phyloP scores from a whole-genome alignment of 1,139 yeast species.

The Yamadazyma mexicana region DNA sequence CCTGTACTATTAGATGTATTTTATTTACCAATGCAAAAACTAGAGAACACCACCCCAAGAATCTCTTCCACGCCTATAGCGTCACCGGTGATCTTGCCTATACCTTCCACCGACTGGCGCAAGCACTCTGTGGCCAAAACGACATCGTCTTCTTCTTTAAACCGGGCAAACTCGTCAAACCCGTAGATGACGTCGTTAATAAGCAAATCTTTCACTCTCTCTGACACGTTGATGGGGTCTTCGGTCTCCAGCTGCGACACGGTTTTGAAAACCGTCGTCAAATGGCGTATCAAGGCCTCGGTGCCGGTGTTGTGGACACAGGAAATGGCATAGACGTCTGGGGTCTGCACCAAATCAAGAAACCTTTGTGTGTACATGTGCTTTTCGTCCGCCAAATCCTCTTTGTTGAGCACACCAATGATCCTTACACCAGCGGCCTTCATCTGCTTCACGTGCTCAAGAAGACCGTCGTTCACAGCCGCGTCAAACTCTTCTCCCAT shows the following conservation, averaged over 20 bases:
- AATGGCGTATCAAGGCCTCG: slow-evolving; percentile 30
- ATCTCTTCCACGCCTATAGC: slow-evolving; percentile 89
- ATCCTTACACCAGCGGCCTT: slow-evolving; percentile 27
- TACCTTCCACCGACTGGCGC: slow-evolving; percentile 75
- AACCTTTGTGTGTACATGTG: slow-evolving; percentile 14
- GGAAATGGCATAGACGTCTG: slow-evolving; percentile 42
- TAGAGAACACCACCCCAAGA: slow-evolving; percentile 85
- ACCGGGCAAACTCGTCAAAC: slow-evolving; percentile 56
- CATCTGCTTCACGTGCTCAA: slow-evolving; percentile 33
- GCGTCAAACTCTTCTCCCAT: slow-evolving; percentile 17
- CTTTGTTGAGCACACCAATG: slow-evolving; percentile 57
- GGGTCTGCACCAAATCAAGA: slow-evolving; percentile 2
- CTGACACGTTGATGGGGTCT: slow-evolving; percentile 70
- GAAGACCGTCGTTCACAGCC: slow-evolving; percentile 20
- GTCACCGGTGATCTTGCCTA: slow-evolving; percentile 90
- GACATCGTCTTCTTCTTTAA: slow-evolving; percentile 61
- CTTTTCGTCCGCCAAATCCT: slow-evolving; percentile 48
- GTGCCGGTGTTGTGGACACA: slow-evolving; percentile 64
- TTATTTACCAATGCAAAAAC: slow-evolving; percentile 90
- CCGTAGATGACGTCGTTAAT: slow-evolving; percentile 73
- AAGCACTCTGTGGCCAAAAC: slow-evolving; percentile 82
- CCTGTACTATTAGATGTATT: slow-evolving; percentile 7
- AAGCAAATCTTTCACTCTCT: slow-evolving; percentile 72
- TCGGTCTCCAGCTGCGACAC: slow-evolving; percentile 49
- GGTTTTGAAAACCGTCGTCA: slow-evolving; percentile 46